These are phyloP conservation scores for Mesostigma viride DNA, from an alignment of 139 green algal species.

Conservation along the genomic window DNA sequence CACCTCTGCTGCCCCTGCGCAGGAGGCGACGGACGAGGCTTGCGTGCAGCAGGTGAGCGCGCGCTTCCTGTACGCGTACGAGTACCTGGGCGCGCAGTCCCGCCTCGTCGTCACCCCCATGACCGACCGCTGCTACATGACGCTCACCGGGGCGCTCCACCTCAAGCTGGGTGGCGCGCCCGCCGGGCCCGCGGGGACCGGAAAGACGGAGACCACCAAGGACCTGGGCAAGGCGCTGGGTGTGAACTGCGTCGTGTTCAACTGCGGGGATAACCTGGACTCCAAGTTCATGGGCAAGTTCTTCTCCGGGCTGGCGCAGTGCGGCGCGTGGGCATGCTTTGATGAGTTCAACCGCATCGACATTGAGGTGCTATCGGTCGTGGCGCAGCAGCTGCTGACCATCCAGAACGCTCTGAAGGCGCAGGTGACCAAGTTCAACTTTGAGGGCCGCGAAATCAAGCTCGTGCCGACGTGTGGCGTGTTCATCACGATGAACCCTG, in stretches of 20 bases:
- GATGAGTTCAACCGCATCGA: slow-evolving; percentile 86
- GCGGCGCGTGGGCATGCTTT: slow-evolving; percentile 74
- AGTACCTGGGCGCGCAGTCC: slow-evolving; percentile 74
- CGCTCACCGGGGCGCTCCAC: slow-evolving; percentile 68
- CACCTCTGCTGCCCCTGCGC: no score
- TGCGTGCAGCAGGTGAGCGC: slow-evolving; percentile 60
- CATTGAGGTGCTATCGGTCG: slow-evolving; percentile 70
- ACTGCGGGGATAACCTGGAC: slow-evolving; percentile 80
- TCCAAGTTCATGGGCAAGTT: slow-evolving; percentile 72
- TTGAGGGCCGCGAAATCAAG: slow-evolving; percentile 67
- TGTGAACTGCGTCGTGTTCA: slow-evolving; percentile 83
- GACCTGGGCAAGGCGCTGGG: slow-evolving; percentile 75
- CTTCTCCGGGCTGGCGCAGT: slow-evolving; percentile 70
- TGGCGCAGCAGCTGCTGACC: slow-evolving; percentile 77
- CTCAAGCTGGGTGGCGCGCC: slow-evolving; percentile 73
- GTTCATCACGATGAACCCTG: slow-evolving; percentile 87
- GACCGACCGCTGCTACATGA: slow-evolving; percentile 83
- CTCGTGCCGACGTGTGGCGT: slow-evolving; percentile 64
- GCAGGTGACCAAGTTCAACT: slow-evolving; percentile 57
- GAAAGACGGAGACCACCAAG: slow-evolving; percentile 84
- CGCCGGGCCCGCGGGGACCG: slow-evolving; percentile 64
- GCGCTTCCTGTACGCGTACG: slow-evolving; percentile 64
- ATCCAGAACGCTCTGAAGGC: slow-evolving; percentile 47
- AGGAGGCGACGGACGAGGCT: slow-evolving; percentile 3
- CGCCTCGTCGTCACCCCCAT: slow-evolving; percentile 76